Evolutionary conservation across 768 basidiomycete species (phyloP), one percentile per base, ranked within the genome.

Genomic region (Asterophora lycoperdoides): DNA sequence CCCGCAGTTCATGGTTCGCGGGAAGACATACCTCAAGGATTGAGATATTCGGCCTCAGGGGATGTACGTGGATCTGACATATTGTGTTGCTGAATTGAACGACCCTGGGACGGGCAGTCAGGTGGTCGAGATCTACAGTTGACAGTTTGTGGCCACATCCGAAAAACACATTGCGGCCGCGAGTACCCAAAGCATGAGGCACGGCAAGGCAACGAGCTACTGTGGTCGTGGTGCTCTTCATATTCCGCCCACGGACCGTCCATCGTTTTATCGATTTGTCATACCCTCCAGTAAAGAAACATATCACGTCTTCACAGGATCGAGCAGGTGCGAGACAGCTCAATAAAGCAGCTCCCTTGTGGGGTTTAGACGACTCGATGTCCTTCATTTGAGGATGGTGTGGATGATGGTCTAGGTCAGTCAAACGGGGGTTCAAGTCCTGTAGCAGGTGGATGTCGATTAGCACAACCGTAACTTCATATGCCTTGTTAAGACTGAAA

Each of bases 221-320:
- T 33, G 53, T 57, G 33, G 54, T 51, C 30, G 53, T 57, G 33
- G 54, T 51, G 29, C 53, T 58, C 6, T 51, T 49, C 8, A 19
- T 30, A 18, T 43, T 66, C 54, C 29, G 57, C 36, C 59, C 57
- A 59, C 68, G 62, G 46, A 66, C 54, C 38, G 59, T 65, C 74
- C 77, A 77, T 43, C 72, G 55, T 52, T 68, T 64, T 34, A 76
- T 60, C 38, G 57, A 59, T 58, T 73, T 72, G 62, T 79, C 75
- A 55, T 72, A 65, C 23, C 74, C 76, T 44, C 76, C 77, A 30
- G 76, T 71, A 48, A 78, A 66, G 61, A 80, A 79, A 17, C 52
- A 19, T 18, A 55, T 56, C 58, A 63, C 57, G 65, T 30, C 49
- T 49, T 62, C 46, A 36, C 59, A 58, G 49, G 58, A 64, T 48